Percentiles rank a stretch among this genome's conserved stretches.
phyloP scores from a whole-genome alignment of 2,329 filamentous ascomycete species.

The Trichoderma sp. region DNA sequence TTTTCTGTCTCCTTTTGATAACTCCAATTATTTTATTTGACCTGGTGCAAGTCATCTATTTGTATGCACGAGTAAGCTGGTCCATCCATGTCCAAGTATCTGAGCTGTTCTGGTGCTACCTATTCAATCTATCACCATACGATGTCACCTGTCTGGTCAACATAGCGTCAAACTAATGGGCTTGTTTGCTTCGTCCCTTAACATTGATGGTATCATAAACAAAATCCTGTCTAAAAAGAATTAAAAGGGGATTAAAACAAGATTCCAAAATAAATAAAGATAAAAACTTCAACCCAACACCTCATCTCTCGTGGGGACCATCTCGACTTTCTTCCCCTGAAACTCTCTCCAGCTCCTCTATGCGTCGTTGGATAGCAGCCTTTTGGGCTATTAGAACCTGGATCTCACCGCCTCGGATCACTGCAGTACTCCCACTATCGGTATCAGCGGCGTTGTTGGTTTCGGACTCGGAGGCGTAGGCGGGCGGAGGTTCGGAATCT shows the following conservation, averaged over 20 bases:
- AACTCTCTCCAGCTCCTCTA: slow-evolving; percentile 38
- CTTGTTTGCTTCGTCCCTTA: background rate
- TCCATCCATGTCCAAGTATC: background rate
- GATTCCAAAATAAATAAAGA: background rate
- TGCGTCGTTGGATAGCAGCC: slow-evolving; percentile 39
- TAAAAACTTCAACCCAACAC: background rate
- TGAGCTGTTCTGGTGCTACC: background rate
- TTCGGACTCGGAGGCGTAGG: slow-evolving; percentile 36
- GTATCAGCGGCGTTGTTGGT: slow-evolving; percentile 31
- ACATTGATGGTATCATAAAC: slow-evolving; percentile 17
- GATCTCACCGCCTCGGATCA: slow-evolving; percentile 37
- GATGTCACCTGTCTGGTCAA: background rate
- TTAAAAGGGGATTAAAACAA: background rate
- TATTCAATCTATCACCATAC: background rate
- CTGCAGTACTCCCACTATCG: slow-evolving; percentile 28
- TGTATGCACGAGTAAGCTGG: background rate
- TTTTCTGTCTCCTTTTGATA: background rate
- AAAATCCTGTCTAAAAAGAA: background rate
- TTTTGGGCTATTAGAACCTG: slow-evolving; percentile 39
- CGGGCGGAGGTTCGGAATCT: slow-evolving; percentile 36
- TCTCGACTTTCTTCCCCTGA: slow-evolving; percentile 8
- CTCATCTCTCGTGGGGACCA: background rate
- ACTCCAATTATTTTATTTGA: background rate
- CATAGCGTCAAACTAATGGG: too few relatives aligned
- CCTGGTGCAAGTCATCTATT: background rate